A percentile compares a stretch with the other conserved stretches of the same genome.
Conservation (phyloP, 106 monocot genomes). For the Acanthochlamys bracteata region DNA sequence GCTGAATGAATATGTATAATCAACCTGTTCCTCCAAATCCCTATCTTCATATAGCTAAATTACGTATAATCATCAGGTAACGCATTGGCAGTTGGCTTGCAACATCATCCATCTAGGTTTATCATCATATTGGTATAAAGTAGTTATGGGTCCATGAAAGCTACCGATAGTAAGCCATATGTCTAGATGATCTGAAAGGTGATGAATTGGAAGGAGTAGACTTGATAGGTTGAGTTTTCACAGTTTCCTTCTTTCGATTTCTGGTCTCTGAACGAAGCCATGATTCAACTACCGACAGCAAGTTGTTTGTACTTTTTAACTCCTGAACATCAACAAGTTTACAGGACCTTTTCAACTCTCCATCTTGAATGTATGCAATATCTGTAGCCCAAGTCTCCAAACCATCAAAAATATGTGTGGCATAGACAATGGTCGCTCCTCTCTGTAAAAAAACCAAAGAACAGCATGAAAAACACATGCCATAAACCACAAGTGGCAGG, state of each 20-base stretch:
- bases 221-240: conserved; percentile 4
- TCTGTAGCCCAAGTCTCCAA: conserved; percentile 87
- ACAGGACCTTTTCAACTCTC: conserved; percentile 54
- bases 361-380: conserved; percentile 86
- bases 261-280: conserved; percentile 82
- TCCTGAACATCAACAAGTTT: conserved; percentile 52
- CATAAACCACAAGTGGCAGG: not conserved
- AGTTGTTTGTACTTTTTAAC: conserved; percentile 49
- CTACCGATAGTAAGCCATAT: conserved; percentile 97
- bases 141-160: not conserved
- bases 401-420: conserved; percentile 98
- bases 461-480: not conserved
- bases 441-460: conserved; percentile 35
- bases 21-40: too few species aligned
- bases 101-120: too few species aligned
- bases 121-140: too few species aligned
- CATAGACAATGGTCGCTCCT: conserved; percentile 88
- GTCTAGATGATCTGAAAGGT: conserved; percentile 81
- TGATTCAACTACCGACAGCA: conserved; percentile 86
- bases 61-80: too few species aligned
- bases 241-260: conserved; percentile 28
- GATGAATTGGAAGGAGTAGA: conserved; percentile 62
- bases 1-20: too few species aligned
- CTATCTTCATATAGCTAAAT: too few species aligned
- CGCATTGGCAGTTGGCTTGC: too few species aligned